Percentiles rank a stretch among this genome's conserved stretches.
phyloP scores from a whole-genome alignment of 2,329 filamentous ascomycete species.

The Aureobasidium sp. region DNA sequence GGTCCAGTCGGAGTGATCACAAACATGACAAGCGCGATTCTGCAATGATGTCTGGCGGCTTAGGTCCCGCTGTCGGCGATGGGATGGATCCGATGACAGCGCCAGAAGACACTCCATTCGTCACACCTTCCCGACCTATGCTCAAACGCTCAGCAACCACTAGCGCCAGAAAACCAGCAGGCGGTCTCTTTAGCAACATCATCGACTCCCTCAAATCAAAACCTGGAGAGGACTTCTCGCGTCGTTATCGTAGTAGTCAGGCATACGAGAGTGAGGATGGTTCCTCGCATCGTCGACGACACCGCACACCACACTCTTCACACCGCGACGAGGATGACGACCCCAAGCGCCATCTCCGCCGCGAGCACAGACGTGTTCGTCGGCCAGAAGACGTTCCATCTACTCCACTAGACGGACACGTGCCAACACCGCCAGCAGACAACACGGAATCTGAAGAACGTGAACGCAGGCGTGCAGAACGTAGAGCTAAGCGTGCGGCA shows the following conservation, averaged over 20 bases:
- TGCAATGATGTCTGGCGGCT: constrained; percentile 31
- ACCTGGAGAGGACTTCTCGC: neutral
- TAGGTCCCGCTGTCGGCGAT: constrained; percentile 33
- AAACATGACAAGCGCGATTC: constrained; percentile 36
- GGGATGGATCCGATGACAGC: constrained; percentile 35
- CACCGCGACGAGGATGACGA: constrained; percentile 25
- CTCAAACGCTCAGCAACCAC: constrained; percentile 58
- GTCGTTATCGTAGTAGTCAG: neutral
- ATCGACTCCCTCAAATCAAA: constrained; percentile 34
- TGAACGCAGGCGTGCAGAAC: constrained; percentile 27
- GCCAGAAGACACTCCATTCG: constrained; percentile 46
- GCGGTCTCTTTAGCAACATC: constrained; percentile 49
- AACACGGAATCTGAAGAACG: constrained; percentile 23
- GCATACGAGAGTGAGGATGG: constrained; percentile 30
- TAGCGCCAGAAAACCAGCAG: constrained; percentile 47
- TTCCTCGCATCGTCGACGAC: constrained; percentile 24
- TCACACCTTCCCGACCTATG: constrained; percentile 42
- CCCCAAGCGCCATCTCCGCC: constrained; percentile 28
- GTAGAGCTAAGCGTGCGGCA: constrained; percentile 30
- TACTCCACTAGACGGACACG: constrained; percentile 22
- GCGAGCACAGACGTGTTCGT: constrained; percentile 30
- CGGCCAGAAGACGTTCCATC: constrained; percentile 23
- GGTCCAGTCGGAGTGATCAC: constrained; percentile 22
- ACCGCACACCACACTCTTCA: constrained; percentile 14
- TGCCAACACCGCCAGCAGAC: constrained; percentile 22